Evolutionary conservation across 768 basidiomycete genomes (phyloP).

Genomic region (Tricholoma saponaceum): DNA sequence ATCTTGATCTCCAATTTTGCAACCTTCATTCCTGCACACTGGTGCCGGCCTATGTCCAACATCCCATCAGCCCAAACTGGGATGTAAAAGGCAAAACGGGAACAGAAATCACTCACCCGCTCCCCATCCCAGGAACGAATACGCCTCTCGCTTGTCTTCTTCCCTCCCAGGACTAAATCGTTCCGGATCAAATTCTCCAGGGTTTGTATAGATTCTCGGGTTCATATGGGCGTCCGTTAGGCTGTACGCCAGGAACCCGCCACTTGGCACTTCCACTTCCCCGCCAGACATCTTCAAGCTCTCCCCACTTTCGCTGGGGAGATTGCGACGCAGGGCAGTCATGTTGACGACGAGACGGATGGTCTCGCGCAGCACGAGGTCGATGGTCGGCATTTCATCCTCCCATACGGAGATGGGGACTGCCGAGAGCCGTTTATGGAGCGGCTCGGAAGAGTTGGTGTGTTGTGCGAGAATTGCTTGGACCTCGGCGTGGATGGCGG

Average conservation of each 20-base stretch:
- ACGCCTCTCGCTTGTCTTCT: too few relatives aligned
- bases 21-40: too few relatives aligned
- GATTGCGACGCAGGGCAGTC: constrained; percentile 31
- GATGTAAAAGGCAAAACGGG: neutral
- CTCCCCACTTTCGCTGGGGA: constrained; percentile 19
- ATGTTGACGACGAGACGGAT: constrained; percentile 26
- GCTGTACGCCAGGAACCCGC: too few relatives aligned
- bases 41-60: too few relatives aligned
- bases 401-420: constrained; percentile 37
- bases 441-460: constrained; percentile 22
- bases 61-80: too few relatives aligned
- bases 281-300: constrained; percentile 20
- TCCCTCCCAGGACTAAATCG: too few relatives aligned
- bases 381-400: constrained; percentile 32
- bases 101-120: neutral
- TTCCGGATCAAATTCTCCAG: too few relatives aligned
- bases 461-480: constrained; percentile 24
- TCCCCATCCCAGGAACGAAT: too few relatives aligned
- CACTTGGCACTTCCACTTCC: constrained; percentile 14
- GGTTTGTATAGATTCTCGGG: too few relatives aligned
- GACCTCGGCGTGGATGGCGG: constrained; percentile 24
- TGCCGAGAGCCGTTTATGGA: constrained; percentile 30
- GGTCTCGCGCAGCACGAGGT: constrained; percentile 35
- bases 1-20: too few relatives aligned
- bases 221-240: too few relatives aligned